Evolutionary conservation across 768 basidiomycete genomes (phyloP), one percentile per base, ranked within the genome.

Genomic region (Cystofilobasidium macerans): DNA sequence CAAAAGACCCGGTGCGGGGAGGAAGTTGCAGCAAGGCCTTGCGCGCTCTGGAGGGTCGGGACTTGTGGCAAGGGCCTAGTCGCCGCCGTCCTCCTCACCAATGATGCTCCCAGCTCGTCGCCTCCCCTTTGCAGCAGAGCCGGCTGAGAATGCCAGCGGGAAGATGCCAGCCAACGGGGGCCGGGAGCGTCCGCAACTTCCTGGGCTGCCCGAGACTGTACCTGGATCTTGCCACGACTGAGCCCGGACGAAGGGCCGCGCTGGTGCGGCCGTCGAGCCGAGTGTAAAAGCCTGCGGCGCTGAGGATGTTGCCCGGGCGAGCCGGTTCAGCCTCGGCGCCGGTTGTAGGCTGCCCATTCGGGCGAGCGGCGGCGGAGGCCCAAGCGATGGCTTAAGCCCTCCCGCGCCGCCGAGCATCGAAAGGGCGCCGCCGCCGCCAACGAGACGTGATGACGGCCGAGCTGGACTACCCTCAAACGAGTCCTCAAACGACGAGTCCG

Each of bases 81-180:
- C 2, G 26, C 7, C 51, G 26, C 51, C 65, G n/a, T 67, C 65
- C 42, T 67, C 65, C 40, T 67, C 61, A 40, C 32, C 32, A 8
- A 54, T 53, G 36, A 43, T 47, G 32, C 42, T 57, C 11, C 38
- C 54, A 11, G 42, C 53, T 16, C 51, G 36, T 14, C 65, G 59
- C 35, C 61, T 51, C 9, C 59, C 65, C 28, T 62, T 36, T 9
- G 65, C 65, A 30, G 53, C 60, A 4, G 59, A 42, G n/a, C 47
- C 65, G 35, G 65, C 59, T 51, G 59, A 53, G 56, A 67, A 57
- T 11, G 65, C 65, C 42, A 67, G 48, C 12, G 60, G 35, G 32
- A 59, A 57, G 24, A 57, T 32, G 33, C 40, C 42, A 9, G 64
- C 32, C 22, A 57, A 47, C 43, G 57, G 54, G 11, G 64, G 64